Evolutionary conservation across 2,329 filamentous ascomycete species (phyloP), one percentile per base, ranked within the genome.

Genomic region (Alternaria brassicae): DNA sequence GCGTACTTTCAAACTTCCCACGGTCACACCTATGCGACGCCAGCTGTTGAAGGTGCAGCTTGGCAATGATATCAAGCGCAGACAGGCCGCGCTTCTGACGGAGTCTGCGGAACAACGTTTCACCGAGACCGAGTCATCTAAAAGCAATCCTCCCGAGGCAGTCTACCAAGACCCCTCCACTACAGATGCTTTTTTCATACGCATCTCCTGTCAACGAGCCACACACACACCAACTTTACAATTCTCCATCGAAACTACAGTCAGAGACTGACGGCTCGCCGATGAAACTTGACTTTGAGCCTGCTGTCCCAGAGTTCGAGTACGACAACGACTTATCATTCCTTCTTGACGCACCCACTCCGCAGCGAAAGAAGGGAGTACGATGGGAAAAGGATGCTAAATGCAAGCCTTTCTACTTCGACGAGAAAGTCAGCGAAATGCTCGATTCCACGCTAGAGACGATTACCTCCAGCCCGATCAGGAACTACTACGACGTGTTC

Each of bases 371-470:
- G 32, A 68, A 53, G 51, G 25, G 12, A 7, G 62, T 73, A 8
- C 58, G 54, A 36, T 71, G 63, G 64, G 50, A 60, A 45, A 36
- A 50, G 6, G 40, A 64, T 27, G 53, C 61, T 21, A 53, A 39
- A 30, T 47, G 57, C 7, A 71, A 66, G 41, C 32, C 60, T 7
- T 71, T 67, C 39, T 71, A 63, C 37, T 48, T 52, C 27, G 69
- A 72, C 8, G 63, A 65, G n/a, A 58, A 49, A 17, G 62, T 71
- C 28, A 60, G 55, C 57, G 66, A 71, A 27, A 69, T 71, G 67
- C 62, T 67, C 13, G 69, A 71, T 27, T 64, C 67, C 7, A 68
- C 65, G 1, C 54, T 72, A 15, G 63, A 70, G 28, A 53, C 61
- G 1, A 66, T 71, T 39, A 41, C 50, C 7, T 67, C 57, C 5